Conservation (phyloP, 768 basidiomycete genomes). For the Rhizopogon roseolus region DNA sequence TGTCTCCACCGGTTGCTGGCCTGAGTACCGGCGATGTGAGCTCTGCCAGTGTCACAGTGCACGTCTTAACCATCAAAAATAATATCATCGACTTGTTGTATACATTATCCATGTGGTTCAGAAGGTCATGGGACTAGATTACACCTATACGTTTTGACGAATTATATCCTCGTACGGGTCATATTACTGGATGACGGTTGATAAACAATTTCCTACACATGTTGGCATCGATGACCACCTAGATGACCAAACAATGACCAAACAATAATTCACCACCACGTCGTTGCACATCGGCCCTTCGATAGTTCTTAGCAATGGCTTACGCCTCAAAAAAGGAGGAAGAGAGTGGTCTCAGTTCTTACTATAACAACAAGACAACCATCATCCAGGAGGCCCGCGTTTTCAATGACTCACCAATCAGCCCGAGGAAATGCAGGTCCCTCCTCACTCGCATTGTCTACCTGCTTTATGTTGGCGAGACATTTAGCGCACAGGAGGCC, state of each 20-base stretch:
- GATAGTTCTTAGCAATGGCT: constrained; percentile 53
- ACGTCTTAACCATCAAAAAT: too few species aligned
- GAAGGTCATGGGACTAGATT: too few species aligned
- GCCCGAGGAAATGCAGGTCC: constrained; percentile 93
- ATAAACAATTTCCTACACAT: too few species aligned
- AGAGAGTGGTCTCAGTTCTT: constrained; percentile 86
- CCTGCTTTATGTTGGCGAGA: constrained; percentile 94
- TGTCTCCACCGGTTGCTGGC: too few species aligned
- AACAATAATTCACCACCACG: constrained; percentile 14
- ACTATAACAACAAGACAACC: constrained; percentile 96
- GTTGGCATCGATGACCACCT: too few species aligned
- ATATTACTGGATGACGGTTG: too few species aligned
- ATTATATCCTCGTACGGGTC: too few species aligned
- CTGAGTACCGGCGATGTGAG: too few species aligned
- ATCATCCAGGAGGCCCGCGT: constrained; percentile 97
- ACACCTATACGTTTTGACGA: too few species aligned
- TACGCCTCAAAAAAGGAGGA: constrained; percentile 96
- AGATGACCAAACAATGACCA: constrained; percentile 16
- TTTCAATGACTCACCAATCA: constrained; percentile 99
- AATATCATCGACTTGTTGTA: too few species aligned
- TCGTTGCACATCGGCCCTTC: constrained; percentile 10
- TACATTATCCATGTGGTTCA: too few species aligned
- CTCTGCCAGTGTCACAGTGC: too few species aligned
- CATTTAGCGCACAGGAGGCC: constrained; percentile 91
- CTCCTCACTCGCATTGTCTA: constrained; percentile 96